Evolutionary conservation across 257 asterid species (phyloP), one percentile per base, ranked within the genome.

Genomic region (Marsdenia floribunda): DNA sequence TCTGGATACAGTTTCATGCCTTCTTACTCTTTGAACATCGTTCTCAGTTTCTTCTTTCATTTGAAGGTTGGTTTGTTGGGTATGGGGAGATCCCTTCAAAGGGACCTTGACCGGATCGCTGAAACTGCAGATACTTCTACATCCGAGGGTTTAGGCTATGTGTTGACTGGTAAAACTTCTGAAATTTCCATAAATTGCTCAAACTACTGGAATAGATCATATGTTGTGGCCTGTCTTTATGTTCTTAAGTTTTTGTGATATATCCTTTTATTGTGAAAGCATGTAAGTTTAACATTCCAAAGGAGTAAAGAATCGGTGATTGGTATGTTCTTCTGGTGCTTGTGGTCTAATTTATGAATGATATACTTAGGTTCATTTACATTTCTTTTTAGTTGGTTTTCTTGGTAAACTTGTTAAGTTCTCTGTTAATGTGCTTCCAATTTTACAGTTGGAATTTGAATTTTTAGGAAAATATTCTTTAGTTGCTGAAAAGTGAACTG

Each of bases 51-150:
- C 22, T 65, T 50, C 57, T 18, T n/a, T 49, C 70, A 11, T 52
- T 77, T 81, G 3, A 77, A 94, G 99, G 99, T 92, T 81, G 99
- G 97, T 3, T 83, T 94, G 60, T 85, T 92, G 87, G 99, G 99
- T 75, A 77, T 87, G 87, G 99, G 88, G 53, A 87, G 95, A 84
- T 86, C 99, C 65, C 96, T 94, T 53, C 99, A 92, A 77, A 83
- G 70, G 84, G 98, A 94, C 84, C 96, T 94, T 69, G 93, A 92
- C 80, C 86, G 90, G 75, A 92, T 93, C 78, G 98, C 98, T 16
- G 90, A 91, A 83, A 85, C 81, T 80, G 97, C 98, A 37, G 96
- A 93, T 83, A 94, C 98, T 78, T 94, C 99, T 82, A 90, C 88
- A 58, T 71, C 96, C 0, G 87, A 90, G 84, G 99, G 99, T 74